phyloP scores from a whole-genome alignment of 2,329 filamentous ascomycete genomes.

The Aschersonia sp. region DNA sequence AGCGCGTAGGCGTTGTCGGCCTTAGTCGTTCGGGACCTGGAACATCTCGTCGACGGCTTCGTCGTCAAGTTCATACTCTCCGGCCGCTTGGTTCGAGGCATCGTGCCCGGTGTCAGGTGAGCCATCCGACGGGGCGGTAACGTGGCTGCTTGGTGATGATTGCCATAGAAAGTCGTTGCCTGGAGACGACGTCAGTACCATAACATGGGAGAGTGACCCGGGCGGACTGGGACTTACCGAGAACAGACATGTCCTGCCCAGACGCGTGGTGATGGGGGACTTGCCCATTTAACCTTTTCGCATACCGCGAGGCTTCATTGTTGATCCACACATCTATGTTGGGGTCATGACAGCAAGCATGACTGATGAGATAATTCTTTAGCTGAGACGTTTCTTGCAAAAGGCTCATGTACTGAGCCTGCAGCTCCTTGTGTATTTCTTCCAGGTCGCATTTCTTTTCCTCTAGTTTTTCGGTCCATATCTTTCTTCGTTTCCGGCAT shows the following conservation, averaged over 20 bases:
- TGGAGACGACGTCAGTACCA: background rate
- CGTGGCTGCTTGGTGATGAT: background rate
- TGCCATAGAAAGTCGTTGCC: background rate
- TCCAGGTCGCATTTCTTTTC: slow-evolving; percentile 29
- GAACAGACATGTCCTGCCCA: slow-evolving; percentile 1
- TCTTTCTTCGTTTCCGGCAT: slow-evolving; percentile 53
- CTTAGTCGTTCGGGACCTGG: background rate
- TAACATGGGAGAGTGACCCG: background rate
- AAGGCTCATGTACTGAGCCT: slow-evolving; percentile 26
- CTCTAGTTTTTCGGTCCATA: slow-evolving; percentile 35
- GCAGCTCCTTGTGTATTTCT: slow-evolving; percentile 25
- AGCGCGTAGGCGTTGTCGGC: background rate
- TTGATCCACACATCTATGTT: slow-evolving; percentile 40
- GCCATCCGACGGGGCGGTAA: background rate
- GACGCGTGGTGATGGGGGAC: background rate
- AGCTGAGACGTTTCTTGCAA: slow-evolving; percentile 29
- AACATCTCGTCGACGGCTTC: background rate
- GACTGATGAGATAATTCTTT: slow-evolving; percentile 35
- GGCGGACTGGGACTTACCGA: background rate
- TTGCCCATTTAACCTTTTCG: slow-evolving; percentile 10
- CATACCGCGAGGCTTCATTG: slow-evolving; percentile 34
- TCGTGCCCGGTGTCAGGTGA: background rate
- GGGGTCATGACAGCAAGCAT: slow-evolving; percentile 34
- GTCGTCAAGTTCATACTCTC: background rate
- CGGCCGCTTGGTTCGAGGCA: background rate